These are phyloP conservation scores for Cyberlindnera meyerae DNA, from an alignment of 805 yeast genomes.

Conservation along the genomic window DNA sequence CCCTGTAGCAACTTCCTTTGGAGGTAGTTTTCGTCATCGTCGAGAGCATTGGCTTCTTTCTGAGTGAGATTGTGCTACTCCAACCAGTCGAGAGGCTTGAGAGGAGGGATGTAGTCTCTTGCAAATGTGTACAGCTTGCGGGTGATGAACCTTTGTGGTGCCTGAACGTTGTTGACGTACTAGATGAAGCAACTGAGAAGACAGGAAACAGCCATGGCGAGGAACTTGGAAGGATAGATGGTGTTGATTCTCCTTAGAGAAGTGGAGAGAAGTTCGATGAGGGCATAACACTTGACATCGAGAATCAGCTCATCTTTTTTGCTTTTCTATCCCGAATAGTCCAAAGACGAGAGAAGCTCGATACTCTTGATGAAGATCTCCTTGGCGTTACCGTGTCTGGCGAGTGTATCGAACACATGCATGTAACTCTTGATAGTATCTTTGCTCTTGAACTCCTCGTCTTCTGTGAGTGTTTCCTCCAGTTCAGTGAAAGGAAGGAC, in stretches of 20 bases:
- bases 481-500: conserved; percentile 49
- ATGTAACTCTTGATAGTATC: conserved; percentile 26
- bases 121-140: conserved; percentile 63
- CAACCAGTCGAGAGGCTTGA: conserved; percentile 36
- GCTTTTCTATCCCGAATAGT: conserved; percentile 6
- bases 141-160: conserved; percentile 37
- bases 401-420: conserved; percentile 56
- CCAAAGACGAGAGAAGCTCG: conserved; percentile 50
- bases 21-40: conserved; percentile 52
- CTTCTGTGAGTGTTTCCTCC: conserved; percentile 30
- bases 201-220: conserved; percentile 62
- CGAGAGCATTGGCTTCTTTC: conserved; percentile 37
- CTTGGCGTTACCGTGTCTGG: conserved; percentile 71
- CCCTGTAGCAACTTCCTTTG: conserved; percentile 64
- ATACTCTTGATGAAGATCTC: conserved; percentile 69
- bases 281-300: conserved; percentile 53
- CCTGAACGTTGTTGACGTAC: conserved; percentile 36
- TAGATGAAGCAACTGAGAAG: conserved; percentile 46
- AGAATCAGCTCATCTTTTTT: conserved; percentile 13
- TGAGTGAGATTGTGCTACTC: conserved; percentile 23
- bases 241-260: conserved; percentile 61
- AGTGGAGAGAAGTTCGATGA: conserved; percentile 59
- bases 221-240: conserved; percentile 71
- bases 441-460: conserved; percentile 31
- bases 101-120: conserved; percentile 52